Conservation (phyloP, 148 eudicot species). For the Silene conica region DNA sequence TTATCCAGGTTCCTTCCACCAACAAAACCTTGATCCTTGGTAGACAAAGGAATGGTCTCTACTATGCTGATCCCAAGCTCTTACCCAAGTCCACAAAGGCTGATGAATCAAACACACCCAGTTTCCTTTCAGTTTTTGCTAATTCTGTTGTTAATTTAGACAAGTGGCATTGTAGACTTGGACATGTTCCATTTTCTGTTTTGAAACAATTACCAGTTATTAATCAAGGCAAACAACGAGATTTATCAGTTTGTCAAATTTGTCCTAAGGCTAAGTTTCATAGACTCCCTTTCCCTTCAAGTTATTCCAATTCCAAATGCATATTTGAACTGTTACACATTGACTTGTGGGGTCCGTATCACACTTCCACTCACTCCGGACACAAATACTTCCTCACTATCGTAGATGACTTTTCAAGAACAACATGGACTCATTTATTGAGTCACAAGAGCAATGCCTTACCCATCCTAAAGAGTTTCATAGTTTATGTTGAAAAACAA, state of each 20-base stretch:
- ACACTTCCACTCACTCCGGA: not conserved
- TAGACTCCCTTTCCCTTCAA: not conserved
- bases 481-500: not conserved
- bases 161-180: not conserved
- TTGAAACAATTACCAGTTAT: not conserved
- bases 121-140: too few species aligned
- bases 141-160: not conserved
- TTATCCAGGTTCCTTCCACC: not conserved
- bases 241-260: not conserved
- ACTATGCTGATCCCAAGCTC: not conserved
- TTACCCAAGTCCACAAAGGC: not conserved
- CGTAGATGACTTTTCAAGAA: not conserved
- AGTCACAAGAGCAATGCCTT: not conserved
- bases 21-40: not conserved
- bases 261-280: not conserved
- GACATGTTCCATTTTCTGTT: not conserved
- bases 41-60: not conserved
- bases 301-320: not conserved
- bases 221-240: not conserved
- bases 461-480: not conserved
- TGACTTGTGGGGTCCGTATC: not conserved
- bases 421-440: not conserved
- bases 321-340: not conserved
- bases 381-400: not conserved
- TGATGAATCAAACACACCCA: not conserved